phyloP scores from a whole-genome alignment of 2,329 filamentous ascomycete genomes.

The Lachnellula hyalina region DNA sequence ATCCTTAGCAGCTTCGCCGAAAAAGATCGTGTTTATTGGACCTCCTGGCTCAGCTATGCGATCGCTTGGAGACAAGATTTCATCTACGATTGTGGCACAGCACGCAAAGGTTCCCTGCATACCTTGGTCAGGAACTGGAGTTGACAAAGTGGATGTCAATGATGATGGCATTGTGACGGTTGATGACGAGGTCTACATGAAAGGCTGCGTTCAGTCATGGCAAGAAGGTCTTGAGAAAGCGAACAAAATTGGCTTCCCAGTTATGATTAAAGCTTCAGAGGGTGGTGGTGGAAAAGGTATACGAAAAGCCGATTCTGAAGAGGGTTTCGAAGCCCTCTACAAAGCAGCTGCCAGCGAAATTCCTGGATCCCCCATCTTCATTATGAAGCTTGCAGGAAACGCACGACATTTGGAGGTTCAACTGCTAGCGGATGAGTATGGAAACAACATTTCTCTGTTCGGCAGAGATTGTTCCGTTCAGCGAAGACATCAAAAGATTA shows the following conservation, averaged over 20 bases:
- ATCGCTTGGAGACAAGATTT: conserved; percentile 98
- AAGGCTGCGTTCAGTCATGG: conserved; percentile 85
- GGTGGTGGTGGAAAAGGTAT: conserved; percentile 99
- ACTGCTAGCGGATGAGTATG: conserved; percentile 95
- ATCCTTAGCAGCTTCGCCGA: conserved; percentile 88
- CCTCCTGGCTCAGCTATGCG: conserved; percentile 98
- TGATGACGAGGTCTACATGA: conserved; percentile 74
- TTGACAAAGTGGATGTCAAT: conserved; percentile 75
- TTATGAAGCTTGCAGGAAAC: conserved; percentile 98
- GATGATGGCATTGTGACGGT: conserved; percentile 87
- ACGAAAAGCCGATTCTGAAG: conserved; percentile 82
- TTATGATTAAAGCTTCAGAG: conserved; percentile 99
- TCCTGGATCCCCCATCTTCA: conserved; percentile 97
- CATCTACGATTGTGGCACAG: conserved; percentile 97
- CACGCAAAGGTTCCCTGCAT: conserved; percentile 96
- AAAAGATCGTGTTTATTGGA: conserved; percentile 99
- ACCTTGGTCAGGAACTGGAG: conserved; percentile 96
- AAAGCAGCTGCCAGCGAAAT: conserved; percentile 96
- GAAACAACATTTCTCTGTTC: conserved; percentile 98
- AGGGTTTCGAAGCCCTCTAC: conserved; percentile 81
- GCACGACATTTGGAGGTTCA: conserved; percentile 97
- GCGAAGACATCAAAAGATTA: conserved; percentile 98
- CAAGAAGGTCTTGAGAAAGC: conserved; percentile 86
- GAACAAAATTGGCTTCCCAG: conserved; percentile 88
- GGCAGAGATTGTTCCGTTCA: conserved; percentile 98